Percentiles rank a stretch among this genome's conserved stretches.
These are phyloP conservation scores for Penicillium occitanis DNA, from an alignment of 2,329 filamentous ascomycete genomes.

Conservation along the genomic window DNA sequence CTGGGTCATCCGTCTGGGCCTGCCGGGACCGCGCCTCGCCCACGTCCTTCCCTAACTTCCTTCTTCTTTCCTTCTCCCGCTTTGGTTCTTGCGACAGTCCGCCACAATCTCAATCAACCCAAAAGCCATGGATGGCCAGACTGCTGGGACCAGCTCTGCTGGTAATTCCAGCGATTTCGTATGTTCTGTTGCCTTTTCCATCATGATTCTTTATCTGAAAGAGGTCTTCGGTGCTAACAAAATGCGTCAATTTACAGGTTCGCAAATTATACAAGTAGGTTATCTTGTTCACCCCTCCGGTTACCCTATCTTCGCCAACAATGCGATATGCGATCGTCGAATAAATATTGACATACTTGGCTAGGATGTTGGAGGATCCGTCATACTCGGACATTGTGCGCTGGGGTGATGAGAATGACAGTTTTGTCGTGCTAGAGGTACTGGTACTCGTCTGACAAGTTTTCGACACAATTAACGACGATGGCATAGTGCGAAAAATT, in stretches of 20 bases:
- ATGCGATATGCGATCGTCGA: slow-evolving; percentile 16
- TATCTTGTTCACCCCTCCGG: slow-evolving; percentile 16
- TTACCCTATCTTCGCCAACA: slow-evolving; percentile 18
- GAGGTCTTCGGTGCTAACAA: not conserved
- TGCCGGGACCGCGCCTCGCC: slow-evolving; percentile 16
- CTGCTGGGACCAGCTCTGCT: slow-evolving; percentile 48
- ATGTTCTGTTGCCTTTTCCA: slow-evolving; percentile 24
- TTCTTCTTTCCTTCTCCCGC: slow-evolving; percentile 8
- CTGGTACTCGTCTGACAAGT: not conserved
- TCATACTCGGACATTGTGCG: slow-evolving; percentile 88
- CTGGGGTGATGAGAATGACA: slow-evolving; percentile 93
- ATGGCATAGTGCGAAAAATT: slow-evolving; percentile 84
- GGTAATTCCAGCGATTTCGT: slow-evolving; percentile 97
- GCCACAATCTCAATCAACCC: slow-evolving; percentile 24
- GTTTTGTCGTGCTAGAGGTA: slow-evolving; percentile 96
- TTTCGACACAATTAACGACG: slow-evolving; percentile 18
- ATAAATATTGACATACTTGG: slow-evolving; percentile 12
- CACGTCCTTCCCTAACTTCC: slow-evolving; percentile 1
- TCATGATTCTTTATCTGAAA: not conserved
- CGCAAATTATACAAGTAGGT: slow-evolving; percentile 96
- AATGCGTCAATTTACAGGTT: slow-evolving; percentile 58
- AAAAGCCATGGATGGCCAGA: slow-evolving; percentile 48
- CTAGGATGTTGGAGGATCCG: slow-evolving; percentile 92
- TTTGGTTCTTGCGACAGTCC: slow-evolving; percentile 34
- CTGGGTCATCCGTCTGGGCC: slow-evolving; percentile 13